Evolutionary conservation across 2,329 filamentous ascomycete genomes (phyloP).

Genomic region (Beauveria bassiana): DNA sequence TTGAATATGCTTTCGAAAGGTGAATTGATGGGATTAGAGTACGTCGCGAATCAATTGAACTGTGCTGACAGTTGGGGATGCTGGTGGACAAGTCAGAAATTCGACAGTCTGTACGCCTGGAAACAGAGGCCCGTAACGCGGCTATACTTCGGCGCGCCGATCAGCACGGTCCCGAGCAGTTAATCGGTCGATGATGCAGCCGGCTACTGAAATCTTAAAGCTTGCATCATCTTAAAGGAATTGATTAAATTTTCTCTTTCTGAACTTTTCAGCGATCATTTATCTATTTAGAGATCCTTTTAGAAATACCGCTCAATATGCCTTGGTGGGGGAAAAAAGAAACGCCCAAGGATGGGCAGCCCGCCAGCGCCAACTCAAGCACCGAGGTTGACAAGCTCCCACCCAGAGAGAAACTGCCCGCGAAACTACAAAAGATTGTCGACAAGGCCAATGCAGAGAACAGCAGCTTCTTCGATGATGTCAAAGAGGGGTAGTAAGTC

Average conservation of each 20-base stretch:
- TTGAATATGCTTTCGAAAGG: neutral
- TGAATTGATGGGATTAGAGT: slow-evolving; percentile 22
- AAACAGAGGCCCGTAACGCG: slow-evolving; percentile 22
- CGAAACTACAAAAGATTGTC: slow-evolving; percentile 48
- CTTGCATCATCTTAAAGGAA: neutral
- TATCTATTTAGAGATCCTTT: neutral
- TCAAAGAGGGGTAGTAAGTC: slow-evolving; percentile 72
- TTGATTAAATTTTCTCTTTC: neutral
- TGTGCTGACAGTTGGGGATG: slow-evolving; percentile 8
- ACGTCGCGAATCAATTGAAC: slow-evolving; percentile 14
- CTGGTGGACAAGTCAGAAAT: slow-evolving; percentile 11
- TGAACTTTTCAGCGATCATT: neutral
- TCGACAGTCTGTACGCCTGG: slow-evolving; percentile 22
- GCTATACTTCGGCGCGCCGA: slow-evolving; percentile 9
- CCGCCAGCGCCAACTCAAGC: slow-evolving; percentile 12
- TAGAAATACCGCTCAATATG: slow-evolving; percentile 18
- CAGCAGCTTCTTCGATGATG: slow-evolving; percentile 67
- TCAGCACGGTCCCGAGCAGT: neutral
- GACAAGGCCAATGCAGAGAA: slow-evolving; percentile 50
- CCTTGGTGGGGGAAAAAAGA: slow-evolving; percentile 37
- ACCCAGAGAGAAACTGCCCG: slow-evolving; percentile 42
- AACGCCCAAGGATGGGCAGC: slow-evolving; percentile 21
- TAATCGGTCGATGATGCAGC: neutral
- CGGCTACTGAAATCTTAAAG: neutral
- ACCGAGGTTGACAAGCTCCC: slow-evolving; percentile 40